A percentile compares a stretch with the other conserved stretches of the same genome.
Evolutionary conservation across 2,329 filamentous ascomycete species (phyloP).

Genomic region (Epichloe elymi): DNA sequence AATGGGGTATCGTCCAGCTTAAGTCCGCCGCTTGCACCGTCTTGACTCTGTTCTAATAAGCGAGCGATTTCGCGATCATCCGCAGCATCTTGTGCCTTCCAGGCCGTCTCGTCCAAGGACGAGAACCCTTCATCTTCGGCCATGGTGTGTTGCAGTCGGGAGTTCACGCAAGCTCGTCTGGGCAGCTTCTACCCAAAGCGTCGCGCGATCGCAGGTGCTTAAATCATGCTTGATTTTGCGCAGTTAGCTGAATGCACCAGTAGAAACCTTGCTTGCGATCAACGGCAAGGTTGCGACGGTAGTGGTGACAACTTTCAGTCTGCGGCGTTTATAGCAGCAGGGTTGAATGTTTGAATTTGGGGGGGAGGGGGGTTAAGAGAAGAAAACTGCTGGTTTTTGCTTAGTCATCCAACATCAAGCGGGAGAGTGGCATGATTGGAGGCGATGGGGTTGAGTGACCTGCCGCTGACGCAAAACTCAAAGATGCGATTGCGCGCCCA

Average conservation of each 20-base stretch:
- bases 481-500: no score
- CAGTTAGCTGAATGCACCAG: not conserved
- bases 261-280: not conserved
- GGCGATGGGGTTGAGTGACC: no score
- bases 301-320: not conserved
- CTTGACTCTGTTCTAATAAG: slow-evolving; percentile 29
- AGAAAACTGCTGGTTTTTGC: not conserved
- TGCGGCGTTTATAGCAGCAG: not conserved
- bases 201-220: slow-evolving; percentile 8
- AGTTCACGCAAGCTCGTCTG: slow-evolving; percentile 10
- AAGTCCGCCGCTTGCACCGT: slow-evolving; percentile 24
- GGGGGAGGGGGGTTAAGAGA: no score
- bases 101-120: slow-evolving; percentile 22
- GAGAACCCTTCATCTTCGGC: slow-evolving; percentile 20
- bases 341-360: not conserved
- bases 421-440: not conserved
- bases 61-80: slow-evolving; percentile 35
- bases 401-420: not conserved
- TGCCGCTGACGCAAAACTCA: no score
- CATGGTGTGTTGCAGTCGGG: slow-evolving; percentile 14
- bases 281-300: not conserved
- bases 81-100: slow-evolving; percentile 31
- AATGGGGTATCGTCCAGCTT: slow-evolving; percentile 35
- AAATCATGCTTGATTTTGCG: slow-evolving; percentile 15
- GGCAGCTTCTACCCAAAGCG: slow-evolving; percentile 13